Evolutionary conservation across 1,284 basidiomycete species (phyloP).

Genomic region (Pascua sp.): DNA sequence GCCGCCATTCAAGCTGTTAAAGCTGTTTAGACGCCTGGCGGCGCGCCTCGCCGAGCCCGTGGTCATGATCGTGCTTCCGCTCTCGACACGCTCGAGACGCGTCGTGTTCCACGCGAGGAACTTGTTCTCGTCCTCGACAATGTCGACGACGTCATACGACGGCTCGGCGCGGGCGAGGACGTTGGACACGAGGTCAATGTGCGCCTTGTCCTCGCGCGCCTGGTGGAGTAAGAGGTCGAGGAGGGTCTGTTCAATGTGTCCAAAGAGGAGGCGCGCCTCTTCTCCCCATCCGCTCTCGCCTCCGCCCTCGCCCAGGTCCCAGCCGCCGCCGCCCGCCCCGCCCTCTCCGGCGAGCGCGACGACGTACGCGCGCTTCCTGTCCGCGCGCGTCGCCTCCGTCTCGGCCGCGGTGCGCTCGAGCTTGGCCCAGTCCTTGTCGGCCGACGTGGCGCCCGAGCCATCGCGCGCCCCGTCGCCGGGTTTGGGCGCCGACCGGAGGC

Average conservation of each 20-base stretch:
- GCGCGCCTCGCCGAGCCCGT: no score
- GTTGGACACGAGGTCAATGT: conserved; percentile 12
- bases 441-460: background rate
- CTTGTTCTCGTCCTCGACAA: conserved; percentile 27
- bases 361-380: conserved; percentile 21
- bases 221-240: conserved; percentile 21
- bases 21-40: no score
- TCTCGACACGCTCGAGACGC: background rate
- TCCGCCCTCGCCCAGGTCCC: conserved; percentile 17
- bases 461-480: conserved; percentile 3
- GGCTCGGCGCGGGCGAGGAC: conserved; percentile 12
- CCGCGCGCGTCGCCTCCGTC: conserved; percentile 9
- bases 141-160: conserved; percentile 11
- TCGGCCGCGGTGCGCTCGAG: conserved; percentile 14
- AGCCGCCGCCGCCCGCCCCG: conserved; percentile 13
- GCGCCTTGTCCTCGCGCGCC: conserved; percentile 18
- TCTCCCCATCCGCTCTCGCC: conserved; percentile 22
- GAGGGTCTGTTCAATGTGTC: conserved; percentile 15
- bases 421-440: conserved; percentile 14
- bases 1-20: no score
- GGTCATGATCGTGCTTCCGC: no score
- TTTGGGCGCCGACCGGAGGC: conserved; percentile 10
- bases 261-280: conserved; percentile 20
- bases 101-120: conserved; percentile 24
- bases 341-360: conserved; percentile 21